Evolutionary conservation across 2,329 filamentous ascomycete genomes (phyloP).

Genomic region (Berkeleyomyces rouxiae): DNA sequence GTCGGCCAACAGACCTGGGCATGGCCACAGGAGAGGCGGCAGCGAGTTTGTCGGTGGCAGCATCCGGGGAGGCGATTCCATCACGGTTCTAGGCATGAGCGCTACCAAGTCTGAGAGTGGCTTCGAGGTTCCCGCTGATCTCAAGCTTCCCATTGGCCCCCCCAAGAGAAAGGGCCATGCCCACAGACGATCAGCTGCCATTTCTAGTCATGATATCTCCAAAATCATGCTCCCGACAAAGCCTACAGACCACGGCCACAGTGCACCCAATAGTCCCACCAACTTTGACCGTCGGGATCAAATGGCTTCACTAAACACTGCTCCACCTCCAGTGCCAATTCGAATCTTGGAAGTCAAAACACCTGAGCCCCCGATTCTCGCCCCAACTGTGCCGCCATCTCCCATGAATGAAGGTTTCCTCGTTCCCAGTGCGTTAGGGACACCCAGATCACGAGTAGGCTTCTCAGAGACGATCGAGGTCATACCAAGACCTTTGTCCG

Average conservation of each 20-base stretch:
- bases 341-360: background rate
- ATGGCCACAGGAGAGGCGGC: constrained; percentile 62
- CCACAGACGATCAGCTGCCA: constrained; percentile 65
- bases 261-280: constrained; percentile 46
- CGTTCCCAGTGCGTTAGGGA: constrained; percentile 2
- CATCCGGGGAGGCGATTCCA: constrained; percentile 38
- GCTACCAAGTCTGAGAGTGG: constrained; percentile 48
- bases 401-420: background rate
- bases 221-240: constrained; percentile 44
- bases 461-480: constrained; percentile 76
- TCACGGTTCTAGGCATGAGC: constrained; percentile 49
- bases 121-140: constrained; percentile 34
- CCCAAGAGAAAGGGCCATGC: constrained; percentile 47
- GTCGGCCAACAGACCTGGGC: constrained; percentile 28
- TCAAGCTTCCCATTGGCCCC: constrained; percentile 34
- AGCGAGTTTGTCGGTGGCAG: constrained; percentile 80
- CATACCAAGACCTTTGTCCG: constrained; percentile 65
- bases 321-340: background rate
- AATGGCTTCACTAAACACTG: background rate
- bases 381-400: background rate
- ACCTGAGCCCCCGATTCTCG: background rate
- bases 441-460: constrained; percentile 50
- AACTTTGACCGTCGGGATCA: constrained; percentile 23
- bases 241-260: constrained; percentile 33
- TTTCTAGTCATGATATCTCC: constrained; percentile 70